Evolutionary conservation across 2,329 filamentous ascomycete genomes (phyloP).

Genomic region (Verticillium isaacii): DNA sequence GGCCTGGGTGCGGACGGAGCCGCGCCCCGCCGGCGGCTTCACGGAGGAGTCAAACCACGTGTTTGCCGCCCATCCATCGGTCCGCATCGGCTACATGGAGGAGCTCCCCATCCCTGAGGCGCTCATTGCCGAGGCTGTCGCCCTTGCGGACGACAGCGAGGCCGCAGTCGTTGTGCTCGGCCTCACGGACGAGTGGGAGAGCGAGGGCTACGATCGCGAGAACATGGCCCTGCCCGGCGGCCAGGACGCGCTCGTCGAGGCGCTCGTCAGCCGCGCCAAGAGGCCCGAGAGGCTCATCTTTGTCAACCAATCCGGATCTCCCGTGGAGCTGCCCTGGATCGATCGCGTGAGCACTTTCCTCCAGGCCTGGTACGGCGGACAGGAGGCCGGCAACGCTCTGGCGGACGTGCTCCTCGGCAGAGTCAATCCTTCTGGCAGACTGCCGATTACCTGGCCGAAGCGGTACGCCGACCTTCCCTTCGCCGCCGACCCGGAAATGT

Average conservation of each 20-base stretch:
- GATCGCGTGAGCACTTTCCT: constrained; percentile 41
- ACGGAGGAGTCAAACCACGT: neutral
- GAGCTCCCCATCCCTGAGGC: constrained; percentile 1
- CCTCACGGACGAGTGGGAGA: constrained; percentile 12
- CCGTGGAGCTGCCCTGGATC: constrained; percentile 45
- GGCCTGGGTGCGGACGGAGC: neutral
- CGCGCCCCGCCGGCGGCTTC: neutral
- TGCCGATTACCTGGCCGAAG: neutral
- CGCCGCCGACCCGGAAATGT: neutral
- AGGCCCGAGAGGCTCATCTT: constrained; percentile 7
- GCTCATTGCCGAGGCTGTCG: constrained; percentile 7
- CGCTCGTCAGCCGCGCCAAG: neutral
- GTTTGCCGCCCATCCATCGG: constrained; percentile 6
- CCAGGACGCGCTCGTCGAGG: constrained; percentile 4
- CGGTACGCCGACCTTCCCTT: neutral
- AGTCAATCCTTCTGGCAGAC: constrained; percentile 31
- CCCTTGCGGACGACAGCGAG: constrained; percentile 8
- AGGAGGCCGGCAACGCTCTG: constrained; percentile 65
- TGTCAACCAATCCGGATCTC: constrained; percentile 14
- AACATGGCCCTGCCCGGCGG: constrained; percentile 8
- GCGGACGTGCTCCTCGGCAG: constrained; percentile 62
- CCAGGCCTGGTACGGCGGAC: constrained; percentile 67
- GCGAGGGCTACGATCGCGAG: constrained; percentile 11
- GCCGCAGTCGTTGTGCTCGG: constrained; percentile 8
- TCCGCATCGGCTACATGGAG: constrained; percentile 9